Evolutionary conservation across 495 filamentous ascomycete species (phyloP), one percentile per base, ranked within the genome.

Genomic region (Cetradonia linearis): DNA sequence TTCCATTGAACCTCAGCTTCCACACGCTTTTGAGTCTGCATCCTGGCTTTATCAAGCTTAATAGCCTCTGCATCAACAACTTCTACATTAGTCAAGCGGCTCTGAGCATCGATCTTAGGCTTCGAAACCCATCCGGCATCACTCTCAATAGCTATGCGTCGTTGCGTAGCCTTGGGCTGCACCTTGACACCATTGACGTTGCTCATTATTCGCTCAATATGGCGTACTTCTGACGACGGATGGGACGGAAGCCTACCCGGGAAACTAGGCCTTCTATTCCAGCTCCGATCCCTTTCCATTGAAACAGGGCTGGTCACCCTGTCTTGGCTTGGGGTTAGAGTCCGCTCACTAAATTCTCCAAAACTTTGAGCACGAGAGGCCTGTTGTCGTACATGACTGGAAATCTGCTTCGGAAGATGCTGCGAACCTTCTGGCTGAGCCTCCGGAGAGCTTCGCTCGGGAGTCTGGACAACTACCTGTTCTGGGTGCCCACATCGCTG

Each of bases 161-260:
- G 36, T 54, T 55, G 38, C 18, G n/a, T 42, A 3, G 7, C 8
- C 18, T 46, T 57, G 2, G 55, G 27, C 9, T 59, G 31, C 14
- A 59, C 27, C 46, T 55, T 61, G 23, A 48, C 27, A 28, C 52
- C 53, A 7, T 61, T 59, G 36, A 65, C 59, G 3, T 62, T 54
- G 27, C 27, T 62, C 63, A 65, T 65, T 16, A 65, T 65, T 3
- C 55, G 54, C 49, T 65, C 63, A 31, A 65, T 65, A 6, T 59
- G 63, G 20, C 52, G 58, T 1, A 65, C 50, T 16, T 65, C 63
- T 7, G 38, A 56, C 16, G 47, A 52, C 10, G 58, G 40, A 18
- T 48, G 59, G 30, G 63, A 59, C 1, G 47, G 31, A 20, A 55
- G 59, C 42, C 38, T 30, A 5, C 31, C 33, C 2, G 47, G 57